These are phyloP conservation scores for Helichrysum umbraculigerum DNA, from an alignment of 129 eudicot genomes.

Conservation along the genomic window DNA sequence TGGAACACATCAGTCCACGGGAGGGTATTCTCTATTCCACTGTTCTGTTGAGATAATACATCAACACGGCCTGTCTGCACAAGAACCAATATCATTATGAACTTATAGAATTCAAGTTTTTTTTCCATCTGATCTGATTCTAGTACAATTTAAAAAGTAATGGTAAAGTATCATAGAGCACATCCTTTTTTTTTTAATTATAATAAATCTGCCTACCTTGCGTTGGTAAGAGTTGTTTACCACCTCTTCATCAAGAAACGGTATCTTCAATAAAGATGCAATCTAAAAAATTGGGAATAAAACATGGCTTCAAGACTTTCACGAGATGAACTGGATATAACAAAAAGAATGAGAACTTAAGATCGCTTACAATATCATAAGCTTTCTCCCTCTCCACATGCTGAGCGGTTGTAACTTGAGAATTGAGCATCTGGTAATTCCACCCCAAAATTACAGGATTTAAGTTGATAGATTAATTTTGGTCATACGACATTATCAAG, in stretches of 20 bases:
- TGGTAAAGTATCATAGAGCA: neutral
- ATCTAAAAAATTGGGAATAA: conserved; percentile 46
- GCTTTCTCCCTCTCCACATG: conserved; percentile 97
- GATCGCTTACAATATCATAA: conserved; percentile 72
- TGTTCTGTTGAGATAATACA: conserved; percentile 62
- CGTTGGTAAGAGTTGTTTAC: conserved; percentile 54
- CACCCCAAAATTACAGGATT: conserved; percentile 9
- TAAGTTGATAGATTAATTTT: neutral
- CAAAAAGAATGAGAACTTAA: neutral
- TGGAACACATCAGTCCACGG: conserved; percentile 84
- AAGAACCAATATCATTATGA: conserved; percentile 19
- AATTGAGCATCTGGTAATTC: conserved; percentile 71
- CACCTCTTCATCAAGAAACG: conserved; percentile 81
- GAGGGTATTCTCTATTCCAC: conserved; percentile 51
- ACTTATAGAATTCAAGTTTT: neutral
- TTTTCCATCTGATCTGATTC: neutral
- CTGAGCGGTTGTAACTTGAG: conserved; percentile 93
- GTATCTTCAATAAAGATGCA: conserved; percentile 89
- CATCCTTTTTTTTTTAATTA: neutral
- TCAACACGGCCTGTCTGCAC: conserved; percentile 89
- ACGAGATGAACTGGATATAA: conserved; percentile 9
- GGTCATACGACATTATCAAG: neutral
- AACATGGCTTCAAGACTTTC: neutral
- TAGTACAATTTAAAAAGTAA: neutral
- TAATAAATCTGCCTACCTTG: conserved; percentile 50